Evolutionary conservation across 345 rosid genomes (phyloP).

Genomic region (Pistacia atlantica): DNA sequence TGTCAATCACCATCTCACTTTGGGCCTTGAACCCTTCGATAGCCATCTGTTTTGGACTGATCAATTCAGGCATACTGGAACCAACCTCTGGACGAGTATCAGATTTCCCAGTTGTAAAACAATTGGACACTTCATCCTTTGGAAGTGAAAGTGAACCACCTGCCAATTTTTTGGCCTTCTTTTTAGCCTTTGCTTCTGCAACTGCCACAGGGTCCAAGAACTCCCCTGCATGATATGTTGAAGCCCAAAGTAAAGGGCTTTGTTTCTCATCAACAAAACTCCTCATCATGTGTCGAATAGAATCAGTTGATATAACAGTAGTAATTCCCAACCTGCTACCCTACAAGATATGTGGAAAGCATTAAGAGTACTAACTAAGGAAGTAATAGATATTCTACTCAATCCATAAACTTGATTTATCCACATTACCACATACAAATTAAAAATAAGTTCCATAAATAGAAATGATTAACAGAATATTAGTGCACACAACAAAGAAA

Average conservation of each 20-base stretch:
- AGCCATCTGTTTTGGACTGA: constrained; percentile 93
- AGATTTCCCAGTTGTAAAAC: constrained; percentile 46
- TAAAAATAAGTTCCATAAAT: background rate
- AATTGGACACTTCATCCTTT: constrained; percentile 46
- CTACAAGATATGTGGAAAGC: constrained; percentile 29
- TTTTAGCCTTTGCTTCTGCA: constrained; percentile 88
- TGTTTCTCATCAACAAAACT: constrained; percentile 91
- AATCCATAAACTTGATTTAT: background rate
- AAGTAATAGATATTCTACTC: background rate
- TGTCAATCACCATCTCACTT: constrained; percentile 99
- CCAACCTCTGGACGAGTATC: constrained; percentile 37
- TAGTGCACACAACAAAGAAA: constrained; percentile 20
- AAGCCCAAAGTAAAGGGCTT: constrained; percentile 96
- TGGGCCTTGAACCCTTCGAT: constrained; percentile 97
- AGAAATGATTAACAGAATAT: constrained; percentile 8
- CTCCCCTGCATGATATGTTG: constrained; percentile 99
- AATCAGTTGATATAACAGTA: constrained; percentile 93
- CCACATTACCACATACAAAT: background rate
- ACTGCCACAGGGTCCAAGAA: constrained; percentile 88
- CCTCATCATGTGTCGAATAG: constrained; percentile 99
- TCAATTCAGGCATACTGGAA: constrained; percentile 41
- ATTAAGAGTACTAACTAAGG: background rate
- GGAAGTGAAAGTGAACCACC: constrained; percentile 39
- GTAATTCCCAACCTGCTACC: constrained; percentile 89
- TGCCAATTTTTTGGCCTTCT: constrained; percentile 66